Conservation (phyloP, 306 rosid genomes). For the Sphenostylis stenocarpa region DNA sequence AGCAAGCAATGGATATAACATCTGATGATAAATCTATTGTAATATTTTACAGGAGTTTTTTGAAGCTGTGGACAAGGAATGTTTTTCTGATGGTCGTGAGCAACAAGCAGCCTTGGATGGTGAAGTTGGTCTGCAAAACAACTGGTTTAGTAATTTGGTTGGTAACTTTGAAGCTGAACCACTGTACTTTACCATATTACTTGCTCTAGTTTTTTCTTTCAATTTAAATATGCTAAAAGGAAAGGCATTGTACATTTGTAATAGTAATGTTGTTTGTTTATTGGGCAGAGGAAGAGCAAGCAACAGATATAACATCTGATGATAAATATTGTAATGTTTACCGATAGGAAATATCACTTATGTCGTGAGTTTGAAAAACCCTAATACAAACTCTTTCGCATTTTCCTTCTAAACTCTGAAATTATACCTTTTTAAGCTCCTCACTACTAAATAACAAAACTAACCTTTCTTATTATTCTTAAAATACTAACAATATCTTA, state of each 20-base stretch:
- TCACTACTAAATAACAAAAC: too few species aligned
- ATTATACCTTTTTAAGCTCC: too few species aligned
- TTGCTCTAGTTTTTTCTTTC: neutral
- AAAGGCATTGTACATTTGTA: neutral
- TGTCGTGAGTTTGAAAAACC: too few species aligned
- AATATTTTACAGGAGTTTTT: neutral
- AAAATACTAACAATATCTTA: too few species aligned
- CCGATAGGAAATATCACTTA: too few species aligned
- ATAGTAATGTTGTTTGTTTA: too few species aligned
- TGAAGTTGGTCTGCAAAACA: neutral
- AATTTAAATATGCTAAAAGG: neutral
- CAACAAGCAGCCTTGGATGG: neutral
- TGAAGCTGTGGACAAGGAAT: neutral
- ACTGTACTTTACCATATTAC: neutral
- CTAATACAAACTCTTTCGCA: too few species aligned
- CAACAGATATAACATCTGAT: neutral
- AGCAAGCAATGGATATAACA: neutral
- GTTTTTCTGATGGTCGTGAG: neutral
- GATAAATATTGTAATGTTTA: neutral
- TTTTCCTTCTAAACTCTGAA: too few species aligned
- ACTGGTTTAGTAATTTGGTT: neutral
- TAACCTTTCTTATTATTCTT: too few species aligned
- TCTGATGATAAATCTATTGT: neutral
- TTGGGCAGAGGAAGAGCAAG: too few species aligned
- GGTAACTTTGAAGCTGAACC: neutral